Percentiles rank a stretch among this genome's conserved stretches.
These are phyloP conservation scores for Oldenlandia corymbosa DNA, from an alignment of 257 asterid species.

Conservation along the genomic window DNA sequence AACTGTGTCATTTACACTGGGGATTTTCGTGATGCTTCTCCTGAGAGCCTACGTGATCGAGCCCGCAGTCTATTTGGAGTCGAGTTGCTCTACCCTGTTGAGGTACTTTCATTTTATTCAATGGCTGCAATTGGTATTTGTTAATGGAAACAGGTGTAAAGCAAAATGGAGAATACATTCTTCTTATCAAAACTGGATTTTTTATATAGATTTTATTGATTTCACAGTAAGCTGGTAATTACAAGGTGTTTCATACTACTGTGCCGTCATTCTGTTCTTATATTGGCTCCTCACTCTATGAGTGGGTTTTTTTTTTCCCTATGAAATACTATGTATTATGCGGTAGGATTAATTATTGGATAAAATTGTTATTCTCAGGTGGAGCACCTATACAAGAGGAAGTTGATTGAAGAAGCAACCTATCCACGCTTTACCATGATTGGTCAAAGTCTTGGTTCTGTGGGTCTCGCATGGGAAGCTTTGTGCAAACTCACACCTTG, in stretches of 20 bases:
- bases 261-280: too few species aligned
- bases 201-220: too few species aligned
- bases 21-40: conserved; percentile 68
- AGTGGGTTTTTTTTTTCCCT: too few species aligned
- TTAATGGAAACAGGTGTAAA: too few species aligned
- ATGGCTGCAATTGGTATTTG: too few species aligned
- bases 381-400: conserved; percentile 72
- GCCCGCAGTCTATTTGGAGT: conserved; percentile 87
- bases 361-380: conserved; percentile 40
- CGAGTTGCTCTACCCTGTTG: conserved; percentile 45
- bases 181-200: too few species aligned
- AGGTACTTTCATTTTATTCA: conserved; percentile 32
- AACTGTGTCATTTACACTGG: conserved; percentile 81
- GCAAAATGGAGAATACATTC: too few species aligned
- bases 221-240: too few species aligned
- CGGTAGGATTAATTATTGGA: conserved; percentile 10
- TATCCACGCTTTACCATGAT: conserved; percentile 95
- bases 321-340: too few species aligned
- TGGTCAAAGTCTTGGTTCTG: conserved; percentile 95
- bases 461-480: conserved; percentile 90
- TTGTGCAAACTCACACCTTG: conserved; percentile 58
- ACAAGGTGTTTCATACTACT: too few species aligned
- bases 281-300: too few species aligned
- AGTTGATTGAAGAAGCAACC: conserved; percentile 81
- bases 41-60: conserved; percentile 57